phyloP scores from a whole-genome alignment of 2,329 filamentous ascomycete genomes.

The Trichophyton mentagrophytes region DNA sequence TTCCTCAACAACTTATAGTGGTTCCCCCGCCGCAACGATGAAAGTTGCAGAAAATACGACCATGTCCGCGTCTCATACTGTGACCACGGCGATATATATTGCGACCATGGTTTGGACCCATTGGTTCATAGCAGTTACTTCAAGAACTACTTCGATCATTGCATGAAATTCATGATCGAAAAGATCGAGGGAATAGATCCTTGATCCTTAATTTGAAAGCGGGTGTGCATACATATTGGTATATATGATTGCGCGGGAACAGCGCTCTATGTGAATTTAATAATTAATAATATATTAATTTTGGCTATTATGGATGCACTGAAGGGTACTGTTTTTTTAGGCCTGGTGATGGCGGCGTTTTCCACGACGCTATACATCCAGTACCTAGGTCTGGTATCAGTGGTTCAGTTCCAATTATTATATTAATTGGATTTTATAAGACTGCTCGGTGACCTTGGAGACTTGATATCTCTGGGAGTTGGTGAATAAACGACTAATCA shows the following conservation, averaged over 20 bases:
- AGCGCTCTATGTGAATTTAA: neutral
- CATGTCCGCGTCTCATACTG: conserved; percentile 8
- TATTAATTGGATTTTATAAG: no score
- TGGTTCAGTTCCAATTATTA: no score
- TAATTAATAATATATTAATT: neutral
- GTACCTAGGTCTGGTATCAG: no score
- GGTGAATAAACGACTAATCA: no score
- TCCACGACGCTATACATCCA: no score
- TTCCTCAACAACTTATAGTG: conserved; percentile 1
- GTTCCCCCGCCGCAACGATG: conserved; percentile 6
- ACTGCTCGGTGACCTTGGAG: no score
- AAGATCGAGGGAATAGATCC: neutral
- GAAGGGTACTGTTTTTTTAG: no score
- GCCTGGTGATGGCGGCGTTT: no score
- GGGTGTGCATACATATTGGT: neutral
- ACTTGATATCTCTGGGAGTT: no score
- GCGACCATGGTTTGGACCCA: conserved; percentile 5
- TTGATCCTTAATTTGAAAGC: neutral
- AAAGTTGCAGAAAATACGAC: conserved; percentile 6
- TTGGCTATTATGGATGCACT: neutral
- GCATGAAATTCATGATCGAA: conserved; percentile 1
- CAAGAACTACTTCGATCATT: conserved; percentile 4
- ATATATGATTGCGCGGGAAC: neutral
- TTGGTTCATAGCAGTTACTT: conserved; percentile 8
- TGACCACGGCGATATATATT: conserved; percentile 9